Evolutionary conservation across 305 asterid genomes (phyloP).

Genomic region (Coffea humblotiana): DNA sequence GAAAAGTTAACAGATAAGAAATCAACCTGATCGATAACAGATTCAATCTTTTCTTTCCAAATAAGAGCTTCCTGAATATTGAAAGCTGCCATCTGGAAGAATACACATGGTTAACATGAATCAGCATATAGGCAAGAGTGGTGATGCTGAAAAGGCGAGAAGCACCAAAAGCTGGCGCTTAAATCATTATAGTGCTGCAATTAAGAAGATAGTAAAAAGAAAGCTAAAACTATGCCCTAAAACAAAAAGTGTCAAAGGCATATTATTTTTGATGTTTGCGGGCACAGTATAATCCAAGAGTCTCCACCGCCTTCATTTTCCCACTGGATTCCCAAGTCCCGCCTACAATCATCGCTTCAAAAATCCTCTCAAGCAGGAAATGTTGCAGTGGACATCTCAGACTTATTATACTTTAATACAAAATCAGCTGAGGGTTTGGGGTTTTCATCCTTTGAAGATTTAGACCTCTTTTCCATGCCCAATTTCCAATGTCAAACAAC

Average conservation of each 20-base stretch:
- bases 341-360: neutral
- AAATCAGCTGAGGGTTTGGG: neutral
- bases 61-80: conserved; percentile 85
- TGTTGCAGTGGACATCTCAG: neutral
- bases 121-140: neutral
- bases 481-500: neutral
- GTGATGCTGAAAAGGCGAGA: neutral
- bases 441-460: neutral
- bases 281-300: neutral
- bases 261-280: neutral
- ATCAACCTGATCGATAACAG: conserved; percentile 86
- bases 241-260: neutral
- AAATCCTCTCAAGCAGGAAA: neutral
- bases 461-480: neutral
- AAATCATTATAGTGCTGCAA: neutral
- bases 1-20: conserved; percentile 17
- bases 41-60: conserved; percentile 72
- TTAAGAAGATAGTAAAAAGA: neutral
- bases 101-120: conserved; percentile 20
- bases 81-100: conserved; percentile 94
- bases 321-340: neutral
- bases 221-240: neutral
- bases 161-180: neutral
- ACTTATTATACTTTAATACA: neutral
- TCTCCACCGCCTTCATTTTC: neutral